Base-by-base conservation (phyloP, 2,329 filamentous ascomycete species). In the Fusarium torulosum region DNA sequence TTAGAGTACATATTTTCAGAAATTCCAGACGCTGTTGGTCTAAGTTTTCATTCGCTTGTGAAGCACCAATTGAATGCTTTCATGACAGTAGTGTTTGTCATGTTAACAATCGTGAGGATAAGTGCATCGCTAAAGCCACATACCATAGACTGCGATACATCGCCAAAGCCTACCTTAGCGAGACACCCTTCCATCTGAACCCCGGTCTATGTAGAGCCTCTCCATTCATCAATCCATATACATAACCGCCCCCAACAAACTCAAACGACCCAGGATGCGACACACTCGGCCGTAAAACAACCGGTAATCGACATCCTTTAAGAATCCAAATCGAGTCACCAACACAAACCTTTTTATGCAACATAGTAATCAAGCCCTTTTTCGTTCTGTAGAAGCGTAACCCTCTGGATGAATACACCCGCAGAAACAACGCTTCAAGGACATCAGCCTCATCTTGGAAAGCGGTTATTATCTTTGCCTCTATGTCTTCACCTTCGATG, bases 361-460 rank as follows among this genome's bases (percentile, higher is more conserved):
- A 0, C 0, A 38, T 2, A 2, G 23, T 23, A 33, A 59, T 27
- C 1, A 59, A 25, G 0, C 38, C 44, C 14, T 7, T 53, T 0
- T 3, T 6, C 2, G 59, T 38, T 7, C 23, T 63, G 4, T 15
- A 42, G 1, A 50, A 25, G 2, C 53, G 19, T 3, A 64, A 10
- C 2, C 59, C 59, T 4, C 14, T 23, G 1, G 4, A 33, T 2
- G 5, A 6, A 4, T n/a, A 9, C 4, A 59, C 2, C 2, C 38
- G 17, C 4, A 13, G 0, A 15, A 21, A 23, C 0, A 64, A 8
- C 0, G 9, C 14, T 2, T 6, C 5, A 4, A 45, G 2, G 7
- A 20, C 2, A 1, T 7, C 1, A 1, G 14, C 4, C 2, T 37
- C 19, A 3, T 29, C 17, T 17, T 5, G 0, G 0, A 47, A 27